phyloP scores from a whole-genome alignment of 805 yeast species.

The Sungouiozyma ichnusensis region DNA sequence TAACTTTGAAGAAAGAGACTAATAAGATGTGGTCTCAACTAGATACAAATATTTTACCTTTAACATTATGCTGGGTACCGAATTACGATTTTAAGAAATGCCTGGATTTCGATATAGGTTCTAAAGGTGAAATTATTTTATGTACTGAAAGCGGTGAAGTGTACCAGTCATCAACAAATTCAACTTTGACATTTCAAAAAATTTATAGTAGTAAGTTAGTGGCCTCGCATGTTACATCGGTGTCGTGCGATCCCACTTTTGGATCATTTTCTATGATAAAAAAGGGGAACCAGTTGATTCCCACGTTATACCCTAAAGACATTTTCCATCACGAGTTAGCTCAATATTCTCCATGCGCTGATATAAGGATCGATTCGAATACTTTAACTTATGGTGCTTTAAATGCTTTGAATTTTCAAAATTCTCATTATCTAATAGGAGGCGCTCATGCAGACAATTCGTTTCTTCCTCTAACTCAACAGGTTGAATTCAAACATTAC shows the following conservation, averaged over 20 bases:
- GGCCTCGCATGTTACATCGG: constrained; percentile 33
- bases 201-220: constrained; percentile 28
- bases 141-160: constrained; percentile 63
- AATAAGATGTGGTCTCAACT: constrained; percentile 27
- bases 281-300: constrained; percentile 50
- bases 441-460: background rate
- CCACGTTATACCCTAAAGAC: constrained; percentile 40
- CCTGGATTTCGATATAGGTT: constrained; percentile 54
- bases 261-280: constrained; percentile 57
- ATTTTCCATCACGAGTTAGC: constrained; percentile 43
- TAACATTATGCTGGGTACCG: constrained; percentile 51
- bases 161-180: constrained; percentile 27
- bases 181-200: constrained; percentile 11
- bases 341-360: constrained; percentile 38
- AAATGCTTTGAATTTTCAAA: background rate
- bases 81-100: constrained; percentile 36
- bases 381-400: background rate
- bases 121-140: constrained; percentile 58
- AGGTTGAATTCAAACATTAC: background rate
- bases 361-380: background rate
- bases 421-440: background rate
- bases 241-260: constrained; percentile 55
- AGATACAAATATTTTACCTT: constrained; percentile 34
- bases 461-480: background rate
- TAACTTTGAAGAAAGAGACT: constrained; percentile 13